These are phyloP conservation scores for Suhomyces sp. DNA, from an alignment of 805 yeast species.

Conservation along the genomic window DNA sequence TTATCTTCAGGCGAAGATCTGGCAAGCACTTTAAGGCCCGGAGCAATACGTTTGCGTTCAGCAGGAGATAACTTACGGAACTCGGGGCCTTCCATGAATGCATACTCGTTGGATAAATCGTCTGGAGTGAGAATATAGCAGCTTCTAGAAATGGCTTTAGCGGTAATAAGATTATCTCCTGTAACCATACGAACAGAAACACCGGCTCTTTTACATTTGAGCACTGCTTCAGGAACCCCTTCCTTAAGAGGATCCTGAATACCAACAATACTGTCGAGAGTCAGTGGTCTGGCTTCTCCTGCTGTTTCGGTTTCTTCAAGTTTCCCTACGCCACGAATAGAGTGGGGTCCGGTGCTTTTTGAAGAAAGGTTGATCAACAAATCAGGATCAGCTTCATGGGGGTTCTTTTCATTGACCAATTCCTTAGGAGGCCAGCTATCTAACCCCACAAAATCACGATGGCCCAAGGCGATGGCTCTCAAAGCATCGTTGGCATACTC, in stretches of 20 bases:
- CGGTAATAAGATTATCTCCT: constrained; percentile 92
- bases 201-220: constrained; percentile 84
- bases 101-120: constrained; percentile 48
- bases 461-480: constrained; percentile 87
- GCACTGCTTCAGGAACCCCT: constrained; percentile 88
- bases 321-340: not conserved
- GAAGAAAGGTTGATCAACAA: constrained; percentile 19
- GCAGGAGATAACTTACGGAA: constrained; percentile 65
- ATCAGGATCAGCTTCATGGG: constrained; percentile 41
- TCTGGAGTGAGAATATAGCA: constrained; percentile 72
- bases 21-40: constrained; percentile 79
- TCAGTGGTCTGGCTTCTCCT: constrained; percentile 25
- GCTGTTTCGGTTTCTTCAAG: not conserved
- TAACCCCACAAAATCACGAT: constrained; percentile 56
- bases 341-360: not conserved
- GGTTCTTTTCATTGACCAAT: constrained; percentile 26
- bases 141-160: constrained; percentile 81
- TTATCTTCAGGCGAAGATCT: constrained; percentile 97
- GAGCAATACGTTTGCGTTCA: constrained; percentile 62
- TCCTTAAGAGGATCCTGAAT: constrained; percentile 91
- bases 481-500: constrained; percentile 74
- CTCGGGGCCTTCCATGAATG: constrained; percentile 90
- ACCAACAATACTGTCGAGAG: constrained; percentile 77
- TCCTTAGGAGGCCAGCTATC: constrained; percentile 68
- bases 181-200: constrained; percentile 97